Conservation (phyloP, 108 stramenopile genomes). For the Schizochytrium sp. region DNA sequence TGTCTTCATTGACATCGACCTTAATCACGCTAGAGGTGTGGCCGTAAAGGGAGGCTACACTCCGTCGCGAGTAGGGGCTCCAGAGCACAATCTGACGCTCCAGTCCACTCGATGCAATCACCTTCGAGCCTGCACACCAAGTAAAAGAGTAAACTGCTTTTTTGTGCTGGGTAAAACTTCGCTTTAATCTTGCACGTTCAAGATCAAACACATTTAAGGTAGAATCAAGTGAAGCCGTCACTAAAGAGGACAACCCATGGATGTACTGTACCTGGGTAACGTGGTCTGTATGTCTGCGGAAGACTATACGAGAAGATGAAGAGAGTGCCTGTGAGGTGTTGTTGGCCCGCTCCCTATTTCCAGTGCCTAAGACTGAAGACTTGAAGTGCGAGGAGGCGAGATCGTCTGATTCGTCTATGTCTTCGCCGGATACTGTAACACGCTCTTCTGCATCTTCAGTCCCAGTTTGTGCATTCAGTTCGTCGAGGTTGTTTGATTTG, state of each 20-base stretch:
- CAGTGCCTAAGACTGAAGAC: background rate
- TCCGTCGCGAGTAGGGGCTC: constrained; percentile 63
- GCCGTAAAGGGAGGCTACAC: constrained; percentile 31
- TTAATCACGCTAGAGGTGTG: constrained; percentile 56
- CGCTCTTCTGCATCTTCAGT: background rate
- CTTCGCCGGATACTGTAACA: background rate
- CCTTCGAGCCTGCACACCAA: constrained; percentile 60
- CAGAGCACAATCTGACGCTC: constrained; percentile 58
- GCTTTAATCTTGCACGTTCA: constrained; percentile 56
- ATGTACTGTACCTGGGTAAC: constrained; percentile 63
- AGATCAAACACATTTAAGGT: constrained; percentile 68
- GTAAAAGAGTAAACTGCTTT: constrained; percentile 69
- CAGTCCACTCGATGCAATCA: constrained; percentile 58
- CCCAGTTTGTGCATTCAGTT: background rate
- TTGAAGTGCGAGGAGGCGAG: background rate
- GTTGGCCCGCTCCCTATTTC: background rate
- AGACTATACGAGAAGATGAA: constrained; percentile 6
- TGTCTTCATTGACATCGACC: constrained; percentile 50
- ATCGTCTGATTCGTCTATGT: background rate
- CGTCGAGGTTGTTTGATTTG: background rate
- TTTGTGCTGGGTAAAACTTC: constrained; percentile 65
- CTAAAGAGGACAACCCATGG: constrained; percentile 31
- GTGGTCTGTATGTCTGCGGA: constrained; percentile 13
- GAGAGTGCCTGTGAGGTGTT: background rate
- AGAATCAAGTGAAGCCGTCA: constrained; percentile 67